These are phyloP conservation scores for Triticum turgidum DNA, from an alignment of 176 grass and related monocot species.

Conservation along the genomic window DNA sequence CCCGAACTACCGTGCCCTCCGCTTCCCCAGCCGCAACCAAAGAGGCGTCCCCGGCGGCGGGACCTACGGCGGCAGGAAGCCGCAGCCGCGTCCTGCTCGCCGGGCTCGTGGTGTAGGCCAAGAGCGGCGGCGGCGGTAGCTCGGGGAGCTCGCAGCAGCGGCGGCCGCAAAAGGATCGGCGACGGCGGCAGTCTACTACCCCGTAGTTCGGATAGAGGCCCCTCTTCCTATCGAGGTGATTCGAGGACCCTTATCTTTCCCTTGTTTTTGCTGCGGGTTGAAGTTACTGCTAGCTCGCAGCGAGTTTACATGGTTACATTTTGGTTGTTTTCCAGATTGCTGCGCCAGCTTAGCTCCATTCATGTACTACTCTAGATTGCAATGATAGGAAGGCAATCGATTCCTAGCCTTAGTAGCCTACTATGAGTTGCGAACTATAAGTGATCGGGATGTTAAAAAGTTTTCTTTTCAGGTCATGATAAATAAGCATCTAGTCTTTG, in stretches of 20 bases:
- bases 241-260: neutral
- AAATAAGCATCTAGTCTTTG: neutral
- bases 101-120: neutral
- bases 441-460: neutral
- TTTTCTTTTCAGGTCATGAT: neutral
- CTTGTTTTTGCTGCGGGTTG: neutral
- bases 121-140: neutral
- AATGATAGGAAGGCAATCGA: neutral
- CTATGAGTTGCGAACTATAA: neutral
- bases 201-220: constrained; percentile 12
- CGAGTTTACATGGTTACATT: neutral
- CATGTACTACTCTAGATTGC: neutral
- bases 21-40: neutral
- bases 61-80: neutral
- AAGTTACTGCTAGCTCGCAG: neutral
- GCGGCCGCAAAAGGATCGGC: neutral
- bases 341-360: neutral
- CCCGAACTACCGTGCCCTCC: neutral
- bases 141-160: constrained; percentile 8
- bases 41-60: neutral
- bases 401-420: neutral
- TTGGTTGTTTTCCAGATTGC: neutral
- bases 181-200: neutral
- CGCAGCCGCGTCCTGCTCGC: neutral
- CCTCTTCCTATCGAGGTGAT: neutral